Percentiles rank a stretch among this genome's conserved stretches.
phyloP scores from a whole-genome alignment of 331 rosid species.

The Erythrophleum ivorense region DNA sequence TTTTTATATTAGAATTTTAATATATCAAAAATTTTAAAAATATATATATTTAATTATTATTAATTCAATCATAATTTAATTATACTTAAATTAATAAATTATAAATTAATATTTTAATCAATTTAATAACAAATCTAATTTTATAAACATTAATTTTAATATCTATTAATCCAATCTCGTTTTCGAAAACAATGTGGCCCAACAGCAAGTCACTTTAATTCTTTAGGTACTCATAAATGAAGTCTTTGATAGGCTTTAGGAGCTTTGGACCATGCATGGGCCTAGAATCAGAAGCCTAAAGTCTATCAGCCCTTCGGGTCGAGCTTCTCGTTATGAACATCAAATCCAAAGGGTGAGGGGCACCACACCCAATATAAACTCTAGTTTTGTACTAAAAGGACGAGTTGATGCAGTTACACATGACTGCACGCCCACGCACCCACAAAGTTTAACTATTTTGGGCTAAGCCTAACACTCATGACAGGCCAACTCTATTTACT shows the following conservation, averaged over 20 bases:
- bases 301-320: background rate
- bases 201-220: no score
- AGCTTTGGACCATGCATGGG: conserved; percentile 15
- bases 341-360: background rate
- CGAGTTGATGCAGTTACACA: background rate
- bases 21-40: no score
- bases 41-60: no score
- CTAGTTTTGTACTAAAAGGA: conserved; percentile 21
- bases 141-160: no score
- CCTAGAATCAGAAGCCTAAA: conserved; percentile 5
- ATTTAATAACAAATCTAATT: no score
- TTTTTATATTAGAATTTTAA: no score
- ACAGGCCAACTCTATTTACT: conserved; percentile 29
- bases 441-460: conserved; percentile 1
- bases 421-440: conserved; percentile 33
- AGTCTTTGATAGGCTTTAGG: background rate
- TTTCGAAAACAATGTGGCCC: no score
- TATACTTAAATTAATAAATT: no score
- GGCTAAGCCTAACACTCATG: conserved; percentile 26
- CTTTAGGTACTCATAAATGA: no score
- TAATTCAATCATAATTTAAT: no score
- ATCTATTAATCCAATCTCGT: no score
- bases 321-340: background rate
- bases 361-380: background rate
- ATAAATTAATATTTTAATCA: no score